Base-by-base conservation (phyloP, 805 yeast genomes). In the Cyberlindnera subsufficiens region DNA sequence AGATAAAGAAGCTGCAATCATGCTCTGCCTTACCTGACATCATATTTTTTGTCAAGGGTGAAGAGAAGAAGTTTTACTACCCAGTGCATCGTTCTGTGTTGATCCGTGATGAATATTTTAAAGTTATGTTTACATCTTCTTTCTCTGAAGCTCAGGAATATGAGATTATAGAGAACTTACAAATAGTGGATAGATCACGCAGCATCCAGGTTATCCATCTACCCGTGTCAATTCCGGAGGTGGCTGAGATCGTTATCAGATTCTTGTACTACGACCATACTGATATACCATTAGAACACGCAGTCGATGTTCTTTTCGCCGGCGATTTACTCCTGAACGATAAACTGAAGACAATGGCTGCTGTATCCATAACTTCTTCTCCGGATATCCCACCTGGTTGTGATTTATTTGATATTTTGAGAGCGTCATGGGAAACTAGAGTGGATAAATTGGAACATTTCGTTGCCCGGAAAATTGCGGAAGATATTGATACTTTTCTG, bases 1-100 rank as follows among this genome's bases (percentile, higher is more conserved):
- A 44, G 9, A 38, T 52, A 33, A 7, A 29, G 13, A n/a, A 42
- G 7, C 31, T 54, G n/a, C 54, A 52, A 20, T 11, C 39, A 3
- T 43, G 46, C n/a, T n/a, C 38, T 2, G 53, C 60, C 8, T 60
- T 46, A 35, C 77, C 85, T 0, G 87, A 82, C 59, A 53, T 75
- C 0, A 64, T 77, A 1, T 38, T 80, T 1, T 52, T 68, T 1
- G 68, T 69, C 6, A 47, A 50, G 6, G 55, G 62, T 4, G 65
- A 65, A 19, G 54, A 60, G 5, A 61, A 64, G 20, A 41, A 50
- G 27, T 10, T 30, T 7, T 69, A 68, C 44, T 84, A 77, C 53
- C 90, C 91, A 1, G 78, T 71, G 5, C 86, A 86, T 58, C 67
- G 80, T 34, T 71, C 85, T 0, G 72, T 85, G 38, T 56, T 86